phyloP scores from a whole-genome alignment of 352 stramenopile genomes.

The Phytophthora podocarpi region DNA sequence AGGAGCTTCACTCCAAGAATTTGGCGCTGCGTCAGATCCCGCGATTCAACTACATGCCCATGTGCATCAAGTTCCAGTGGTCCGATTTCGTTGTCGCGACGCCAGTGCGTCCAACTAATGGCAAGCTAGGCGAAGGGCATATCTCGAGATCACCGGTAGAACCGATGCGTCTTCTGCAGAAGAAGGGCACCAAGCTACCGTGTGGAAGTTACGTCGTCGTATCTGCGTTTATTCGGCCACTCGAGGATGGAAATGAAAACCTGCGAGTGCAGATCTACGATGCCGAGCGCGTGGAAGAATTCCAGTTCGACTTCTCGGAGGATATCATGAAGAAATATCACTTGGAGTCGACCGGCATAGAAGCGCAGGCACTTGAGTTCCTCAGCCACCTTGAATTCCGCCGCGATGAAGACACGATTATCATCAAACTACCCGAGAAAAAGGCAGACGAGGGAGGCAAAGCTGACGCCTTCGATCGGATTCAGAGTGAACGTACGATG shows the following conservation, averaged over 20 bases:
- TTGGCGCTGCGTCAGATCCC: conserved; percentile 62
- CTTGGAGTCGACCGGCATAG: conserved; percentile 38
- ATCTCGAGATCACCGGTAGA: conserved; percentile 47
- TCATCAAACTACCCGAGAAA: conserved; percentile 73
- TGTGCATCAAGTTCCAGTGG: conserved; percentile 76
- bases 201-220: conserved; percentile 72
- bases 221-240: conserved; percentile 65
- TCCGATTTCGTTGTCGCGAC: conserved; percentile 74
- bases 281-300: conserved; percentile 70
- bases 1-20: conserved; percentile 65
- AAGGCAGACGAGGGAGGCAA: conserved; percentile 15
- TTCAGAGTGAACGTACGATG: conserved; percentile 31
- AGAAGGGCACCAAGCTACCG: conserved; percentile 60
- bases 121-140: conserved; percentile 15
- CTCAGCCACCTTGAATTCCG: conserved; percentile 63
- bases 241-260: conserved; percentile 78
- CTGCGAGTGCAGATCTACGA: conserved; percentile 77
- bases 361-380: conserved; percentile 49
- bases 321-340: conserved; percentile 66
- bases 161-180: conserved; percentile 60
- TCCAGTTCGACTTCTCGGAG: conserved; percentile 78
- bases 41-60: conserved; percentile 69
- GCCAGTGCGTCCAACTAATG: conserved; percentile 35
- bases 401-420: conserved; percentile 62
- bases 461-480: not conserved